Evolutionary conservation across 2,329 filamentous ascomycete species (phyloP).

Genomic region (Pestalotiopsis sp.): DNA sequence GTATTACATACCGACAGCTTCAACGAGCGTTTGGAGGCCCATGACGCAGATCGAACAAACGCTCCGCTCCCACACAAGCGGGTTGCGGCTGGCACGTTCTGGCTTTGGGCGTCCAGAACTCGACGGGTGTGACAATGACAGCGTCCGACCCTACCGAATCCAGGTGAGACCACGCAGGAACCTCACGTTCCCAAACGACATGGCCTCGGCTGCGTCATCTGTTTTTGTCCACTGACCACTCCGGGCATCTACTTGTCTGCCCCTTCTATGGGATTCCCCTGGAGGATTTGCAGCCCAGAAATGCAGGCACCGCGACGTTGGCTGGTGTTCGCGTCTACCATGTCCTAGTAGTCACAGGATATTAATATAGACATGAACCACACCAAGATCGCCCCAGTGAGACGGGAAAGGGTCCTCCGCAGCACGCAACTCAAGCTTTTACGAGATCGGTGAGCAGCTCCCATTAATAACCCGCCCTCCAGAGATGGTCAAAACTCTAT

Average conservation of each 20-base stretch:
- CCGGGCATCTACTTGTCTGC: neutral
- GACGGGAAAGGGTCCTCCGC: neutral
- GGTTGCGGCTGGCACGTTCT: neutral
- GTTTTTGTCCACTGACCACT: conserved; percentile 11
- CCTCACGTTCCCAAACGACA: neutral
- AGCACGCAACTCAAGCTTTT: neutral
- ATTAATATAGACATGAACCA: neutral
- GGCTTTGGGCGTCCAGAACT: neutral
- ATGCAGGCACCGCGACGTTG: neutral
- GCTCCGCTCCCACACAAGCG: neutral
- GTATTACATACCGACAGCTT: neutral
- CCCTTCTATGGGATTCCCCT: neutral
- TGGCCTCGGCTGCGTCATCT: conserved; percentile 10
- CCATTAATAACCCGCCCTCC: neutral
- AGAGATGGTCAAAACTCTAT: neutral
- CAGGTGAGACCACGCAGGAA: conserved; percentile 6
- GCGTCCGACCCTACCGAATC: conserved; percentile 3
- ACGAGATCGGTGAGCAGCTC: neutral
- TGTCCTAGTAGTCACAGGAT: neutral
- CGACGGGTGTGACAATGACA: neutral
- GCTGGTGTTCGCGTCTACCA: neutral
- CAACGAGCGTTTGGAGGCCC: neutral
- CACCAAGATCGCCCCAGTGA: neutral
- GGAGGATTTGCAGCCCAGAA: neutral
- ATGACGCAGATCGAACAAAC: neutral